Conservation (phyloP, 169 alveolate species). For the Eimeria sp. region DNA sequence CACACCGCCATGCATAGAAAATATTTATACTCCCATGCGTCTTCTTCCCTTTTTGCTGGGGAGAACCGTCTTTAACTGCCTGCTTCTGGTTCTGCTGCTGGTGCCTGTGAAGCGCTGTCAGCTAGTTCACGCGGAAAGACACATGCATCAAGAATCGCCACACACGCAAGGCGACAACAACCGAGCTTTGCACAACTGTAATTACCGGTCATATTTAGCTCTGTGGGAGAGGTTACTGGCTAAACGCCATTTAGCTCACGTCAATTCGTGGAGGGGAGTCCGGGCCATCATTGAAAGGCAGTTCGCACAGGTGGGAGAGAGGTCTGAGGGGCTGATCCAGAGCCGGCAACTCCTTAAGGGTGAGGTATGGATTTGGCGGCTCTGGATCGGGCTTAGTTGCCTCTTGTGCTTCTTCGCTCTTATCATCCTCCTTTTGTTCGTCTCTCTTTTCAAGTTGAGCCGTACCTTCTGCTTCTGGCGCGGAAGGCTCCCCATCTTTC, state of each 20-base stretch:
- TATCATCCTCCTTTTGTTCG: background rate
- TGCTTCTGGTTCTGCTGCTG: background rate
- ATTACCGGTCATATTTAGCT: background rate
- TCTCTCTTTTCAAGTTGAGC: background rate
- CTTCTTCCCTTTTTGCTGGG: background rate
- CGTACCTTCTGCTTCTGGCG: background rate
- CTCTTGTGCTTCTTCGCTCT: background rate
- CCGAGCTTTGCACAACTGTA: background rate
- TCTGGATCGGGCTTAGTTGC: conserved; percentile 18
- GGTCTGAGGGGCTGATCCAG: conserved; percentile 52
- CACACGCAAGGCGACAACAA: background rate
- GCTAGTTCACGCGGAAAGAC: background rate
- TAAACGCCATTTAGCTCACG: conserved; percentile 1
- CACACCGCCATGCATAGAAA: background rate
- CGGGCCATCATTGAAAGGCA: conserved; percentile 14
- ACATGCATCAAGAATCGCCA: background rate
- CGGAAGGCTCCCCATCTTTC: background rate
- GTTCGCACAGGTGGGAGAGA: background rate
- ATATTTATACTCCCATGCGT: background rate
- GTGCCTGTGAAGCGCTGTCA: background rate
- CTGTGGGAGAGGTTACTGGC: background rate
- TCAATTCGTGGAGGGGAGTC: conserved; percentile 16
- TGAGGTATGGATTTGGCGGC: conserved; percentile 44
- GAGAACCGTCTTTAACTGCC: background rate
- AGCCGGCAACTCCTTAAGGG: conserved; percentile 40